Base-by-base conservation (phyloP, 225 moss, liverwort and hornwort species). In the Antitrichia curtipendula region DNA sequence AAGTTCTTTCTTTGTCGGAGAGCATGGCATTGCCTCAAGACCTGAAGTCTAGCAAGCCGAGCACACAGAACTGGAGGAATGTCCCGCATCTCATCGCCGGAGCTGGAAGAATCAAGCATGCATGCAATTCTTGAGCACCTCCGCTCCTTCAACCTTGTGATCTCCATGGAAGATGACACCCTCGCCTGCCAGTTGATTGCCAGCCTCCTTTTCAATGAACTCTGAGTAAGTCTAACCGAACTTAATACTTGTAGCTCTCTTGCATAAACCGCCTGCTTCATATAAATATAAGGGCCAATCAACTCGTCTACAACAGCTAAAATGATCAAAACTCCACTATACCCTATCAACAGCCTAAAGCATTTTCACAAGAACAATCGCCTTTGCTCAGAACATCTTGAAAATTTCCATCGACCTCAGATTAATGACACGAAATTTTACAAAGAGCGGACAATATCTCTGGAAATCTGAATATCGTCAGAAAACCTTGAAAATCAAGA, bases 121-220 rank as follows among this genome's bases (percentile, higher is more conserved):
- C 86, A 83, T 87, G 76, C 96, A 97, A n/a, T 88, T 81, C 86
- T 95, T 96, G 36, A 97, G 83, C 9, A 95, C 77, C 78, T 95
- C 93, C 89, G 76, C 78, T 95, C 93, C 89, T 97, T 95, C 78
- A 95, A 92, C 65, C 89, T 86, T 81, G 93, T 91, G 45, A 97
- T 93, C 87, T 95, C 90, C 62, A 97, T 92, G 76, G 90, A 92
- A 3, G 94, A 89, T n/a, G n/a, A 84, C 93, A 92, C 49, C 95
- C 86, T 16, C n/a, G n/a, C n/a, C n/a, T 45, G 92, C 94, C 81
- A 95, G 79, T 63, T 88, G 80, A 54, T 76, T 90, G 41, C 84
- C 54, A 10, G 77, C 94, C 78, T 97, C 91, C 38, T 90, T 91
- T 86, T 93, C 86, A 40, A 95, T 90, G 53, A 88, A 97, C 69